Base-by-base conservation (phyloP, 805 yeast species). In the Torulaspora microellipsoides region DNA sequence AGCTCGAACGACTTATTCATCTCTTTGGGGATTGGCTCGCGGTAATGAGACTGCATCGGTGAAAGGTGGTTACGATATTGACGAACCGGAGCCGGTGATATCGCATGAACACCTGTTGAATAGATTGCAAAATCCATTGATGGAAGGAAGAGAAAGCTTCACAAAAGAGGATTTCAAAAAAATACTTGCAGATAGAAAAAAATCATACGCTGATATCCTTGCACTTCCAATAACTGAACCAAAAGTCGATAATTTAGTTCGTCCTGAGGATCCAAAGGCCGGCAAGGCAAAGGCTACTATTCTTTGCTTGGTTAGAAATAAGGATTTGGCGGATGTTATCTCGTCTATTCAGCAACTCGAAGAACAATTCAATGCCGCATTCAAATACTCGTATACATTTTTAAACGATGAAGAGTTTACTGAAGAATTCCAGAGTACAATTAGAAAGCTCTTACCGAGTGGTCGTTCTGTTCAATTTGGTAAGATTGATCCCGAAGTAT, bases 351-450 rank as follows among this genome's bases (percentile, higher is more conserved):
- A 58, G 43, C 77, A 74, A 49, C 74, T 88, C 30, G 95, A 87
- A 57, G 59, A 60, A 20, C 71, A 67, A 1, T 87, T 86, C 68
- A 87, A 87, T 59, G 48, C 64, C 20, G 83, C 84, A 55, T 87
- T 81, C 62, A 73, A 75, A 38, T 87, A 87, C 59, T 95, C 95
- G 0, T 87, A 87, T 67, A 85, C 86, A 1, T 83, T 87, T 46
- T 58, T 87, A 31, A 87, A 86, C 57, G 95, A 88, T 56, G 69
- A 67, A 42, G 80, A 80, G 3, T 87, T 87, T 58, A 65, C 77
- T 1, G 75, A 77, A 0, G 60, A 60, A 20, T 87, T 87, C 68
- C 82, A 70, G 56, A 51, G 62, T 3, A 57, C 59, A 15, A 68
- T 85, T 33, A 40, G 47, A 31, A 55, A 59, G 10, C 58, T 64